Evolutionary conservation across 2,329 filamentous ascomycete genomes (phyloP), one percentile per base, ranked within the genome.

Genomic region (Sporothrix brunneoviolacea): DNA sequence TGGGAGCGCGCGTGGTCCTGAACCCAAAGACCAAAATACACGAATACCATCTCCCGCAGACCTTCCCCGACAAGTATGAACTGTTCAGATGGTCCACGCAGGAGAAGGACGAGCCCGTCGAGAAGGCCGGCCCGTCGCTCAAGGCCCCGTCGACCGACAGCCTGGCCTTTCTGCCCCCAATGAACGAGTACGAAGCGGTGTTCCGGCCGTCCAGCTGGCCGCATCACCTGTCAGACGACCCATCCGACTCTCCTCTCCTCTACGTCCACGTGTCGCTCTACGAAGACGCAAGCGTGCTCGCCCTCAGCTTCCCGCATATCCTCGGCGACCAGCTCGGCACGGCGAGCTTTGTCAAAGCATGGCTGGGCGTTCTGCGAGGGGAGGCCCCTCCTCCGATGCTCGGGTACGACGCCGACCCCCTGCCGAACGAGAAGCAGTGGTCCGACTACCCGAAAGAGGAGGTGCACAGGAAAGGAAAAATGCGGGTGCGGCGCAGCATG

Each of bases 271-370:
- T 52, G 9, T 18, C 44, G 3, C 19, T 36, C 8, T 48, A 39
- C n/a, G 27, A 37, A 7, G 50, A 52, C 16, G 45, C 33, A 4
- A 44, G 38, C 16, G 38, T 52, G 10, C n/a, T 52, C 8, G 33
- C 39, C 19, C 12, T 41, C n/a, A 52, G 50, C 45, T 9, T 35
- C 4, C 50, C 50, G 9, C 50, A 52, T 21, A 5, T 45, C 3
- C n/a, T 52, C 1, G 45, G 45, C 13, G 50, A 52, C 40, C 50
- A 52, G 39, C 24, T 52, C 4, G 50, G 50, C 50, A 32, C 37
- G 15, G 21, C 22, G 7, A 40, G 13, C 19, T 8, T 52, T 2
- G 10, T 52, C 16, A 35, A 36, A 4, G 50, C 50, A 3, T 52
- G 50, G 50, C 35, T 52, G 36, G 28, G 16, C 19, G 40, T 52